Evolutionary conservation across 371 early-diverging fungal species (phyloP), one percentile per base, ranked within the genome.

Genomic region (Lichtheimia ramosa): DNA sequence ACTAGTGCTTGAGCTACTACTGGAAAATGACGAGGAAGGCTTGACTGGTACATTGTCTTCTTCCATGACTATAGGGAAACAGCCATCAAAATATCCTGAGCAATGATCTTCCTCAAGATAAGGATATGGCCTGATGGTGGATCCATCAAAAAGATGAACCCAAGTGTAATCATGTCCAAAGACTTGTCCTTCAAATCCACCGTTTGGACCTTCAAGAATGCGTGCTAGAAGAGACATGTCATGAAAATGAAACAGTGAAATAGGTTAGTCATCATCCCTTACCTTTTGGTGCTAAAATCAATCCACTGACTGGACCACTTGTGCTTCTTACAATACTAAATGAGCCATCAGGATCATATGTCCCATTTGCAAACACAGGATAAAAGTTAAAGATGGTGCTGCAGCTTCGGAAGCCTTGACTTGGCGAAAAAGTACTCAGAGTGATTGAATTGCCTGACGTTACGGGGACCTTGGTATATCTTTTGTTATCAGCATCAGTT

Each of bases 271-370:
- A 5, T 39, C 56, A n/a, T n/a, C n/a, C n/a, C n/a, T n/a, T 54
- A 68, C 64, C 70, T 43, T 34, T 27, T 34, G 70, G 70, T 13
- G 68, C 64, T 18, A 70, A 28, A 24, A 52, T 50, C 10, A 61
- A 42, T 5, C 64, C 70, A 24, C 51, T 48, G 18, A 70, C 49
- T n/a, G 56, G 54, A 53, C 59, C 53, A 1, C 55, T 51, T 2
- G 64, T 67, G 28, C 58, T 56, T 8, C 70, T 28, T 16, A 27
- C 13, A 15, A 64, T 21, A 2, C 51, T 55, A 20, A 64, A 62
- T 3, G 23, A 12, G 0, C 67, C 67, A 48, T 51, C 18, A 2
- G 52, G 7, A 21, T 46, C 16, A n/a, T 61, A 70, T 5, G 28
- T 28, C 5, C 64, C 64, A n/a, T 10, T n/a, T 0, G 18, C 16